Base-by-base conservation (phyloP, 2,329 filamentous ascomycete genomes). In the Cladosporium velox region DNA sequence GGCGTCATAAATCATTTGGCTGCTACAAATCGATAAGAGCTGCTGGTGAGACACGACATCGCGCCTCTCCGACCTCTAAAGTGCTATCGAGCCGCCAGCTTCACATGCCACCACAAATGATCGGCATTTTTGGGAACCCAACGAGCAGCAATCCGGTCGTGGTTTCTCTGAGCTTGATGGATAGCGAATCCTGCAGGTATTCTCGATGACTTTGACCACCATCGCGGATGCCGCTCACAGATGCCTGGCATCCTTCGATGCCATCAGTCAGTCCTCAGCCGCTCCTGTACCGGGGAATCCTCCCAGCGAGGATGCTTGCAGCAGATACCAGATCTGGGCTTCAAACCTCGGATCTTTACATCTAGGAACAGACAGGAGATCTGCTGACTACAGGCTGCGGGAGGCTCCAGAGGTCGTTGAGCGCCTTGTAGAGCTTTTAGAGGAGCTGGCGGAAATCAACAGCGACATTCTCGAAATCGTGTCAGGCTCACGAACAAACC, bases 341-440 rank as follows among this genome's bases (percentile, higher is more conserved):
- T 72, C 72, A 8, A 76, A 76, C 61, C 67, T 76, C 15, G 74
- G 75, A 15, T 73, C 74, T 8, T 67, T 70, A 34, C 73, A 76
- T 60, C 32, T 62, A 26, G 58, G 67, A 7, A 57, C 66, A 21
- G 59, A 68, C 10, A 35, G 65, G 2, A 65, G 68, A n/a, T 75
- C 73, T 4, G 66, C 73, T 1, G 72, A 76, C 52, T 62, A 73
- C 55, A 69, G 71, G 24, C 41, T 76, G 24, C 70, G 70, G 32
- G 69, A 73, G 4, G 69, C 70, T 1, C 71, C 73, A 28, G 69
- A 70, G 58, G 58, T 75, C 2, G 61, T 61, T 5, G 44, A 18
- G 1, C 71, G 72, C n/a, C 65, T 76, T 12, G 30, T 67, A 14
- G 68, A 72, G 34, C 66, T 76, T 11, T 65, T 75, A 3, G 59